Percentiles rank a stretch among this genome's conserved stretches.
phyloP scores from a whole-genome alignment of 2,329 filamentous ascomycete species.

The Pseudogymnoascus verrucosus region DNA sequence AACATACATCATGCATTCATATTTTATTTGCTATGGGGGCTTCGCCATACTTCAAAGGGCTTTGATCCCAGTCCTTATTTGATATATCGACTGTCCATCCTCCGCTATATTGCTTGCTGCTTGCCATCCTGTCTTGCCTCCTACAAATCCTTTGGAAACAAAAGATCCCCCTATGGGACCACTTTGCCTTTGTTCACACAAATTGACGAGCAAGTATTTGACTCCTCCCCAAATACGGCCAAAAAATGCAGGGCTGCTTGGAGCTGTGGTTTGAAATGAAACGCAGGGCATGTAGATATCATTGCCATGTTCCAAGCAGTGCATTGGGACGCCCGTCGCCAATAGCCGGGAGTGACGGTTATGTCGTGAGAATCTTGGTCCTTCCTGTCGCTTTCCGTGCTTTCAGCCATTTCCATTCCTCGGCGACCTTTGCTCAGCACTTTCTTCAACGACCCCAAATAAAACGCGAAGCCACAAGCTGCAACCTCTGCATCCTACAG shows the following conservation, averaged over 20 bases:
- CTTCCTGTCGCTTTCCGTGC: conserved; percentile 56
- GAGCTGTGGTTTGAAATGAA: background rate
- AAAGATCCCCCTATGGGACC: background rate
- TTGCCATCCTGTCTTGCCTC: background rate
- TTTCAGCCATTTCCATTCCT: background rate
- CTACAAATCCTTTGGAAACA: background rate
- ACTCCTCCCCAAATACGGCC: background rate
- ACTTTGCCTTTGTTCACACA: background rate
- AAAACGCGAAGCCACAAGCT: conserved; percentile 59
- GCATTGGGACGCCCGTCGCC: background rate
- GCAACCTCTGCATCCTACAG: conserved; percentile 59
- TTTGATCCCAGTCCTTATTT: background rate
- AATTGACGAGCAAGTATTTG: too few species aligned
- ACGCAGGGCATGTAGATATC: background rate
- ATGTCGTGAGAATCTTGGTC: conserved; percentile 80
- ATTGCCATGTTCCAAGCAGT: background rate
- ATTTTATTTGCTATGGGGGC: background rate
- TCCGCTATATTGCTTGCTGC: background rate
- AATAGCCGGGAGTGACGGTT: conserved; percentile 62
- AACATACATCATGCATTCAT: background rate
- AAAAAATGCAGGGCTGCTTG: background rate
- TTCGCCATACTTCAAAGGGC: background rate
- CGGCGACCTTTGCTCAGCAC: background rate
- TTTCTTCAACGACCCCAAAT: conserved; percentile 46
- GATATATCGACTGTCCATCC: background rate